Base-by-base conservation (phyloP, 2,329 filamentous ascomycete genomes). In the Zymoseptoria pseudotritici region DNA sequence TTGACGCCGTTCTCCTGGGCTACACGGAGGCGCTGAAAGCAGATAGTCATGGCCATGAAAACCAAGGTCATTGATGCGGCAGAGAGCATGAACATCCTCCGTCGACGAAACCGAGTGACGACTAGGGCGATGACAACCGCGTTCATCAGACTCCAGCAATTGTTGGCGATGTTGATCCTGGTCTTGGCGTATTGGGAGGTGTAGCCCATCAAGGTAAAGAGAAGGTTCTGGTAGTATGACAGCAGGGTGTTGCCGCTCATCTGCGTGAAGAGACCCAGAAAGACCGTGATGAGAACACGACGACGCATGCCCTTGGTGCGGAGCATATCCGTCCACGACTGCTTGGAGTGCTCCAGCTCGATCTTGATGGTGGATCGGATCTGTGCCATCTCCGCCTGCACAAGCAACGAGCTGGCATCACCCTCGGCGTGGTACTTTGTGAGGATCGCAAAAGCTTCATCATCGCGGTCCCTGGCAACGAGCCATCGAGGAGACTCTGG, bases 371-470 rank as follows among this genome's bases (percentile, higher is more conserved):
- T 82, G 2, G 79, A 76, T 55, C 80, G 75, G 64, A 87, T 87
- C 69, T 87, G 82, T 4, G 79, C 80, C 70, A 80, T 86, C 71
- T 89, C 83, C 69, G 85, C 86, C 66, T 85, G 82, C 8, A 89
- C 86, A 1, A 83, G 83, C 3, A 81, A 70, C 67, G 87, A 82
- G 69, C 82, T 77, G 57, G 69, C 70, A 66, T 86, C 77, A 24
- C 85, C 85, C n/a, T 84, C 83, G n/a, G 80, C 84, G 67, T 88
- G 86, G 69, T 85, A 83, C 67, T 83, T 82, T 55, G 80, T 78
- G 4, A 89, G 77, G n/a, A 74, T 70, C 6, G 24, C 46, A 46
- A 58, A 54, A 3, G 63, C 63, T 31, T 65, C 61, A 6, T 61
- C 58, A 11, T 36, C 42, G 19, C 60, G 60, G 20, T 58, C 60